Evolutionary conservation across 2,329 filamentous ascomycete genomes (phyloP).

Genomic region (Ascochyta viciae-villosae): DNA sequence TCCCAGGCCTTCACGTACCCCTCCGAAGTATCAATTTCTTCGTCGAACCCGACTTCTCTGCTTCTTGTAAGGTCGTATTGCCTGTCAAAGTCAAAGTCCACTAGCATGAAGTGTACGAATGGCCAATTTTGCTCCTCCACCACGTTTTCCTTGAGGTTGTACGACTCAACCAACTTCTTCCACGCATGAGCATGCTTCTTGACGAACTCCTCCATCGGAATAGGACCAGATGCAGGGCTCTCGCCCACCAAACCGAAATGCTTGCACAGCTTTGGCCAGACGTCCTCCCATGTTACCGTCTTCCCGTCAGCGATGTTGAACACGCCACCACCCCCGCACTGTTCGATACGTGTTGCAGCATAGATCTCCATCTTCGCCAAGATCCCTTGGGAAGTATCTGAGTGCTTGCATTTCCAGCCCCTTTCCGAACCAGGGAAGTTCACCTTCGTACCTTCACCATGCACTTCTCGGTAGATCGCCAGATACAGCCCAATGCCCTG

Average conservation of each 20-base stretch:
- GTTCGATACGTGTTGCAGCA: conserved; percentile 45
- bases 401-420: conserved; percentile 48
- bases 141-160: conserved; percentile 47
- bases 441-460: conserved; percentile 48
- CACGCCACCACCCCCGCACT: conserved; percentile 32
- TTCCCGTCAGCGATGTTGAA: conserved; percentile 55
- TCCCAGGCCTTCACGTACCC: conserved; percentile 55
- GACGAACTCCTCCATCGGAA: conserved; percentile 39
- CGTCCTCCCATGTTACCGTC: conserved; percentile 48
- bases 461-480: conserved; percentile 45
- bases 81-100: conserved; percentile 55
- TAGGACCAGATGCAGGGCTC: conserved; percentile 23
- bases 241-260: conserved; percentile 55
- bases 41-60: conserved; percentile 51
- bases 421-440: conserved; percentile 50
- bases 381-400: conserved; percentile 50
- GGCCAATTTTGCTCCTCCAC: conserved; percentile 48
- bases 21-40: conserved; percentile 50
- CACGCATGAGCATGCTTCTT: conserved; percentile 35
- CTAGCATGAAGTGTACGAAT: conserved; percentile 54
- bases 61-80: conserved; percentile 56
- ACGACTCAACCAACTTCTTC: conserved; percentile 30
- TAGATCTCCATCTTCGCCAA: conserved; percentile 53
- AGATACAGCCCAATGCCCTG: conserved; percentile 50
- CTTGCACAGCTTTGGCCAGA: conserved; percentile 56